A percentile compares a stretch with the other conserved stretches of the same genome.
These are phyloP conservation scores for Trichosphaerium sp. DNA, from an alignment of 78 protist species.

Conservation along the genomic window DNA sequence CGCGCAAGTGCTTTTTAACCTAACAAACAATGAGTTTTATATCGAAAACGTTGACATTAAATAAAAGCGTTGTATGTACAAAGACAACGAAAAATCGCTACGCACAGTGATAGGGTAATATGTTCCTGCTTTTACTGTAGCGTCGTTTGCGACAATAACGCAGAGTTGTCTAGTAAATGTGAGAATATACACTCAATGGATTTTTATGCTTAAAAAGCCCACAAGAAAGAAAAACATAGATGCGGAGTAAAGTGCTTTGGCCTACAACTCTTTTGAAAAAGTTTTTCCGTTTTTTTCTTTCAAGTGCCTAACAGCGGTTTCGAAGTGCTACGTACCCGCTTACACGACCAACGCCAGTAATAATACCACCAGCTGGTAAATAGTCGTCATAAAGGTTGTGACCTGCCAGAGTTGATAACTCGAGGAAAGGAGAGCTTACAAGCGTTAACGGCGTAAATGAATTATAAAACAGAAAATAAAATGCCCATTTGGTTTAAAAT, in stretches of 20 bases:
- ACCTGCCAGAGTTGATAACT: conserved; percentile 86
- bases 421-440: conserved; percentile 79
- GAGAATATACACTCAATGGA: neutral
- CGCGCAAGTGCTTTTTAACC: conserved; percentile 61
- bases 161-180: conserved; percentile 10
- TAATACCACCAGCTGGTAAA: conserved; percentile 79
- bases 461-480: neutral
- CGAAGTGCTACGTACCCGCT: conserved; percentile 27
- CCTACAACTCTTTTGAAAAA: neutral
- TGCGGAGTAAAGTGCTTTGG: neutral
- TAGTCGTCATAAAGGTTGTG: conserved; percentile 59
- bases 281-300: too few species aligned
- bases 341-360: conserved; percentile 86
- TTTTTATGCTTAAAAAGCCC: neutral
- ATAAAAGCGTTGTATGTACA: too few species aligned
- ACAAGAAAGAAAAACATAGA: neutral
- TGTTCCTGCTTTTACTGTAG: conserved; percentile 97
- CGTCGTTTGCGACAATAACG: conserved; percentile 92
- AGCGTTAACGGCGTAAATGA: neutral
- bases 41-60: neutral
- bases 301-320: too few species aligned
- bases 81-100: too few species aligned
- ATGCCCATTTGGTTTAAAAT: neutral
- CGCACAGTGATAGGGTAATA: conserved; percentile 94
- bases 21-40: neutral